Percentiles rank a stretch among this genome's conserved stretches.
Conservation (phyloP, 2,329 filamentous ascomycete species). For the Cercospora nicotianae region DNA sequence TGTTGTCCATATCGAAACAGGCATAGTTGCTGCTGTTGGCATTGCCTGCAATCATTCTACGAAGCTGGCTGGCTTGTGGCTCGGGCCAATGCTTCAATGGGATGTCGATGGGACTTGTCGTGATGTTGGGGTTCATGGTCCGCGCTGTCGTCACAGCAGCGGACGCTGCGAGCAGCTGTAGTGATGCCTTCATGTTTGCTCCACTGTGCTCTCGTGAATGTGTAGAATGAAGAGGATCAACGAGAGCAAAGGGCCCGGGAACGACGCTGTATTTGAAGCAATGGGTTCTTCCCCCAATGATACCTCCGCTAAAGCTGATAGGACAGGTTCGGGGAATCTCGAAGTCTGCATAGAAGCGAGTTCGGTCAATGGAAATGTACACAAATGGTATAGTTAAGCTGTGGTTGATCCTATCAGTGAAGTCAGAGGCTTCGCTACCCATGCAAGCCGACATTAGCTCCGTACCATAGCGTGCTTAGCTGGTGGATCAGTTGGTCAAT, state of each 20-base stretch:
- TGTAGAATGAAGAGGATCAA: neutral
- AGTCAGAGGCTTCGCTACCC: constrained; percentile 9
- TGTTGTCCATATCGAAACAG: constrained; percentile 49
- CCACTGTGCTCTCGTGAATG: neutral
- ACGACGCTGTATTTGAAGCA: constrained; percentile 2
- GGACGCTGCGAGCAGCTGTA: constrained; percentile 6
- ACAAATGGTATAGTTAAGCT: neutral
- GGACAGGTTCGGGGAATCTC: constrained; percentile 1
- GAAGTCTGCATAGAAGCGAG: neutral
- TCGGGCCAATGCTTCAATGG: constrained; percentile 24
- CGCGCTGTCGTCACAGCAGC: neutral
- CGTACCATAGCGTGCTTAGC: neutral
- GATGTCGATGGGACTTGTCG: constrained; percentile 1
- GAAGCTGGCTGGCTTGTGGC: constrained; percentile 21
- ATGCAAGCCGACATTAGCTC: constrained; percentile 10
- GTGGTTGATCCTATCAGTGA: constrained; percentile 10
- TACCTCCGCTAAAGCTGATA: neutral
- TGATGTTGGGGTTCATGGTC: neutral
- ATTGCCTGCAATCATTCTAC: constrained; percentile 24
- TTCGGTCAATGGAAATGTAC: neutral
- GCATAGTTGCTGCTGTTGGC: constrained; percentile 29
- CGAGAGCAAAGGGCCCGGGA: neutral
- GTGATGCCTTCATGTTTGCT: neutral
- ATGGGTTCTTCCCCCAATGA: neutral
- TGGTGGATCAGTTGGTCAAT: neutral